A percentile compares a stretch with the other conserved stretches of the same genome.
Conservation (phyloP, 176 grass and related monocot species). For the Stipa capillata region DNA sequence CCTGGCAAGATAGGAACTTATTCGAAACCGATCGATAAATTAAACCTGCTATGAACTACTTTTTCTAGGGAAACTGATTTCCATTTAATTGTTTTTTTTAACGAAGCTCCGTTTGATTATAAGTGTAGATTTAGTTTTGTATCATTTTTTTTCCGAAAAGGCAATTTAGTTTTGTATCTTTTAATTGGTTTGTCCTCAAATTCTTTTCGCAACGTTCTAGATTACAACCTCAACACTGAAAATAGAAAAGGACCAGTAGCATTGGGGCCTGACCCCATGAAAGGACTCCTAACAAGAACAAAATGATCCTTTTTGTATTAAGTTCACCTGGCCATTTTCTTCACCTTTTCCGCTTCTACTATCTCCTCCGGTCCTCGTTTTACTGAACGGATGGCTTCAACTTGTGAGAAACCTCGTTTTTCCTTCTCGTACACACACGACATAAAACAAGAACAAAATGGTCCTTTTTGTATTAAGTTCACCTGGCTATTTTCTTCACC, state of each 20-base stretch:
- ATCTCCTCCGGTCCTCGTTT: background rate
- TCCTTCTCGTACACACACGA: background rate
- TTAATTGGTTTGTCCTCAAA: too few species aligned
- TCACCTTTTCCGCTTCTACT: background rate
- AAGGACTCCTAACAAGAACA: conserved; percentile 3
- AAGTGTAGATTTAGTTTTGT: too few species aligned
- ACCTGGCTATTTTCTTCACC: background rate
- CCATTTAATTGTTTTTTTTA: too few species aligned
- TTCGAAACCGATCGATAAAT: too few species aligned
- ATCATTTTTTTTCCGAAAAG: too few species aligned
- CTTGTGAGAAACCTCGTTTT: background rate
- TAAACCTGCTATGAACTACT: too few species aligned
- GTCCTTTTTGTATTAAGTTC: conserved; percentile 3
- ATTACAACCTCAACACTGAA: background rate
- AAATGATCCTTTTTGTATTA: conserved; percentile 17
- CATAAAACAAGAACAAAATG: background rate
- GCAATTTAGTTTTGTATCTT: too few species aligned
- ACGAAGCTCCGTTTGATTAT: too few species aligned
- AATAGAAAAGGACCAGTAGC: background rate
- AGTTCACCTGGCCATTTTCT: background rate
- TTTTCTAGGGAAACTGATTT: too few species aligned
- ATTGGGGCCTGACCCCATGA: background rate
- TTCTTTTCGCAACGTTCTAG: background rate
- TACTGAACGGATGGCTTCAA: background rate
- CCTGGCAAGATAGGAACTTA: too few species aligned